Conservation (phyloP, 176 grass and related monocot species). For the Aegilops longissima region DNA sequence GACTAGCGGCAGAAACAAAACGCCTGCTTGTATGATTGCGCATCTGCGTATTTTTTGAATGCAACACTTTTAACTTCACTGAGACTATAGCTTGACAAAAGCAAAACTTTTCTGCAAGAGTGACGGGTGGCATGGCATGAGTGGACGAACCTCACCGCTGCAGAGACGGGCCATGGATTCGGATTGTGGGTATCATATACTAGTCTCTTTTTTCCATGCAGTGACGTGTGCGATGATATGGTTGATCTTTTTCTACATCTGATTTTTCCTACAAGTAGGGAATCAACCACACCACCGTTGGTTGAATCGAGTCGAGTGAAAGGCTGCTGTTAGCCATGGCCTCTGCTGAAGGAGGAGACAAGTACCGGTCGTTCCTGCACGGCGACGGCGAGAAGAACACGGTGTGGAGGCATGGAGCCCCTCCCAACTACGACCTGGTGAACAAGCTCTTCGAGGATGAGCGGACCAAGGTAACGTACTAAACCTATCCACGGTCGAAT, state of each 20-base stretch:
- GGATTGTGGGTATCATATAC: background rate
- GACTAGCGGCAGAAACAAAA: no score
- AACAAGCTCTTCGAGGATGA: conserved; percentile 83
- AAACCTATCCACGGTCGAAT: no score
- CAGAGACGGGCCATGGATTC: background rate
- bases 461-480: conserved; percentile 43
- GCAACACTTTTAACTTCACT: no score
- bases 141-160: no score
- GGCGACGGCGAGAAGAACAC: conserved; percentile 68
- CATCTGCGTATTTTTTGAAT: no score
- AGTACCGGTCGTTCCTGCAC: conserved; percentile 69
- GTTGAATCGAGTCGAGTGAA: no score
- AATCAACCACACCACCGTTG: no score
- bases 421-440: conserved; percentile 66
- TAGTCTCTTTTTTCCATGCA: background rate
- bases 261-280: background rate
- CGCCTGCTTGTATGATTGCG: no score
- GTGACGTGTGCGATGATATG: conserved; percentile 4
- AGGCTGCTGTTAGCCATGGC: conserved; percentile 23
- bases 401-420: conserved; percentile 56
- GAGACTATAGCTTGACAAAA: no score
- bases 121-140: no score
- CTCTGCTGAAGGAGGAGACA: conserved; percentile 30
- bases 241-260: background rate
- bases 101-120: no score